These are phyloP conservation scores for Tricholomella constricta DNA, from an alignment of 768 basidiomycete species.

Conservation along the genomic window DNA sequence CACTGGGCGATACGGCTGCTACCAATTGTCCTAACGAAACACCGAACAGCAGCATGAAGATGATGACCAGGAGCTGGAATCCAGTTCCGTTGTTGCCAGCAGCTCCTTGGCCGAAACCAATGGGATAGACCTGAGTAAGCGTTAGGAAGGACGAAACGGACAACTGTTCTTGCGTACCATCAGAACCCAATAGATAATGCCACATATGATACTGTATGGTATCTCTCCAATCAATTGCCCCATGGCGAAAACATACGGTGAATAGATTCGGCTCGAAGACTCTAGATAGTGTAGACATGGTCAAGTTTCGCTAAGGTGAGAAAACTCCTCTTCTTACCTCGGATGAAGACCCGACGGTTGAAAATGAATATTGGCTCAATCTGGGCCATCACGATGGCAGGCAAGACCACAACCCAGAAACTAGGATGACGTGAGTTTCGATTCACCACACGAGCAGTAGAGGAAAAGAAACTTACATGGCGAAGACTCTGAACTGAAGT, in stretches of 20 bases:
- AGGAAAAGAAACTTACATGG: constrained; percentile 50
- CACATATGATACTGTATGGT: constrained; percentile 74
- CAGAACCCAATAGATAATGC: constrained; percentile 71
- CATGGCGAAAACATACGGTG: constrained; percentile 81
- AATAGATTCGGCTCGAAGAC: constrained; percentile 84
- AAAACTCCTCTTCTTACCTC: constrained; percentile 19
- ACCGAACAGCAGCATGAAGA: constrained; percentile 65
- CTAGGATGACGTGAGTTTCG: constrained; percentile 28
- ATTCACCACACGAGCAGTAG: neutral
- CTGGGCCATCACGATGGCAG: constrained; percentile 77
- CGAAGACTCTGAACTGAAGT: constrained; percentile 80
- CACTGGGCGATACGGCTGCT: constrained; percentile 73
- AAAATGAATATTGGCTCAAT: constrained; percentile 83
- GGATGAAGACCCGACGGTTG: constrained; percentile 54
- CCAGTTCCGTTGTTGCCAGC: constrained; percentile 64
- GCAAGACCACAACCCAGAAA: constrained; percentile 68
- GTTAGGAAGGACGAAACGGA: neutral
- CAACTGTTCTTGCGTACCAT: constrained; percentile 46
- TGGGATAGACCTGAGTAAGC: constrained; percentile 53
- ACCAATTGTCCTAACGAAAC: constrained; percentile 77
- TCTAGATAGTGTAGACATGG: constrained; percentile 38
- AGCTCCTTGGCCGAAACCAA: constrained; percentile 65
- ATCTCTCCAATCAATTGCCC: constrained; percentile 82
- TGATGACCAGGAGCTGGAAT: constrained; percentile 68
- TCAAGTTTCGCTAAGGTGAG: constrained; percentile 12